Conservation (phyloP, 306 rosid genomes). For the Vicia villosa region DNA sequence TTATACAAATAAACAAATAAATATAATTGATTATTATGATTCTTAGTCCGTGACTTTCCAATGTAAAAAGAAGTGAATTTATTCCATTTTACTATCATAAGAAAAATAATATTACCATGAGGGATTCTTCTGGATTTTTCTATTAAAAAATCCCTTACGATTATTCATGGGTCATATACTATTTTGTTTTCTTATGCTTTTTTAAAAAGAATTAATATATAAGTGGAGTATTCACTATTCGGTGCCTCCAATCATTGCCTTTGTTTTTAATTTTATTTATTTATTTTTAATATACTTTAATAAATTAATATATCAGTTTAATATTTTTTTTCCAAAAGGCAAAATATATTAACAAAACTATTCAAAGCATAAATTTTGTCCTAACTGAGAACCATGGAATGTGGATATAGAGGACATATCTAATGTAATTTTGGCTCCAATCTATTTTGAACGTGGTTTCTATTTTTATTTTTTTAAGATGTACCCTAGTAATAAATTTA, state of each 20-base stretch:
- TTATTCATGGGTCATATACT: conserved; percentile 14
- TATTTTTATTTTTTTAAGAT: too few species aligned
- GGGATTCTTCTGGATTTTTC: neutral
- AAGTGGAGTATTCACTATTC: neutral
- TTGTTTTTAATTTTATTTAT: neutral
- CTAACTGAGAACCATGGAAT: too few species aligned
- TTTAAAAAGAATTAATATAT: neutral
- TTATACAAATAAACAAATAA: neutral
- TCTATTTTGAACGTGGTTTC: too few species aligned
- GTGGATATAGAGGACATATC: too few species aligned
- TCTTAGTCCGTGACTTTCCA: conserved; percentile 29
- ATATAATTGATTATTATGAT: neutral
- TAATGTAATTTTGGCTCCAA: too few species aligned
- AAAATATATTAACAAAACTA: too few species aligned
- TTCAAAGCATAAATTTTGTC: too few species aligned
- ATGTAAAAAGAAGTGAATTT: conserved; percentile 14
- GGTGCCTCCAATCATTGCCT: conserved; percentile 27
- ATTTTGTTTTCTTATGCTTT: conserved; percentile 21
- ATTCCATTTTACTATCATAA: too few species aligned
- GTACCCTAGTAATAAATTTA: too few species aligned
- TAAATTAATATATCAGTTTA: too few species aligned
- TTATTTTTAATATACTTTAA: neutral
- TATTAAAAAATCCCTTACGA: conserved; percentile 7
- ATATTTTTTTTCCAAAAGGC: too few species aligned
- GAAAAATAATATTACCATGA: neutral